Conservation (phyloP, 768 basidiomycete species). For the Leccinellum rugosiceps region DNA sequence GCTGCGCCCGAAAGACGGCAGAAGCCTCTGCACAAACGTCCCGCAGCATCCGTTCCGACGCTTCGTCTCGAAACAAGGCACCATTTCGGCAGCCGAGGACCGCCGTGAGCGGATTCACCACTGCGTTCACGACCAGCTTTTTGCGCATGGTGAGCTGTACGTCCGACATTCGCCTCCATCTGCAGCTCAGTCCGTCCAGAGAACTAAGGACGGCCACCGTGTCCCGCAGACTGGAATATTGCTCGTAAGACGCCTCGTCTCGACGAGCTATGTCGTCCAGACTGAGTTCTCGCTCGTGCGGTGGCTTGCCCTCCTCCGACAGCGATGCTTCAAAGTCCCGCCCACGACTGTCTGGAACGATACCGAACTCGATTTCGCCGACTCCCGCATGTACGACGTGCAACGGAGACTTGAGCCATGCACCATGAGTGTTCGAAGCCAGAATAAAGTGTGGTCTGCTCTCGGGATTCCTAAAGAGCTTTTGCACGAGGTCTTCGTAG, state of each 20-base stretch:
- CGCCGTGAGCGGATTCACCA: slow-evolving; percentile 85
- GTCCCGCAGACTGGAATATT: slow-evolving; percentile 60
- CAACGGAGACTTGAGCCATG: slow-evolving; percentile 48
- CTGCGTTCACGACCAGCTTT: slow-evolving; percentile 78
- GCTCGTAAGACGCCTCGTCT: slow-evolving; percentile 33
- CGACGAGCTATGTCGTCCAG: slow-evolving; percentile 51
- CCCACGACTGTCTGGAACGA: slow-evolving; percentile 64
- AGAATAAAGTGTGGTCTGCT: slow-evolving; percentile 84
- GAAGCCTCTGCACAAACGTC: slow-evolving; percentile 73
- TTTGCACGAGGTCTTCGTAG: slow-evolving; percentile 68
- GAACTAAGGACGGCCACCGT: slow-evolving; percentile 65
- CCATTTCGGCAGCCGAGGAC: slow-evolving; percentile 80
- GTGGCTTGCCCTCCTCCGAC: slow-evolving; percentile 32
- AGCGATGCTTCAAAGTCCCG: slow-evolving; percentile 63
- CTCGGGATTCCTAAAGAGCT: slow-evolving; percentile 68
- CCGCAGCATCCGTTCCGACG: slow-evolving; percentile 43
- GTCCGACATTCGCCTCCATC: slow-evolving; percentile 63
- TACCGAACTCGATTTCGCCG: slow-evolving; percentile 73
- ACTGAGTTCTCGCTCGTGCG: slow-evolving; percentile 40
- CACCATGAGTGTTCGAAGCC: slow-evolving; percentile 79
- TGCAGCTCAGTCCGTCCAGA: slow-evolving; percentile 52
- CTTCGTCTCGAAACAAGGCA: slow-evolving; percentile 49
- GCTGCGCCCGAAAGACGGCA: slow-evolving; percentile 51
- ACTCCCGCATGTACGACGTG: slow-evolving; percentile 69
- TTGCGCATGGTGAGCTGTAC: slow-evolving; percentile 69